Evolutionary conservation across 805 yeast species (phyloP), one percentile per base, ranked within the genome.

Genomic region (Lipomyces sp.): DNA sequence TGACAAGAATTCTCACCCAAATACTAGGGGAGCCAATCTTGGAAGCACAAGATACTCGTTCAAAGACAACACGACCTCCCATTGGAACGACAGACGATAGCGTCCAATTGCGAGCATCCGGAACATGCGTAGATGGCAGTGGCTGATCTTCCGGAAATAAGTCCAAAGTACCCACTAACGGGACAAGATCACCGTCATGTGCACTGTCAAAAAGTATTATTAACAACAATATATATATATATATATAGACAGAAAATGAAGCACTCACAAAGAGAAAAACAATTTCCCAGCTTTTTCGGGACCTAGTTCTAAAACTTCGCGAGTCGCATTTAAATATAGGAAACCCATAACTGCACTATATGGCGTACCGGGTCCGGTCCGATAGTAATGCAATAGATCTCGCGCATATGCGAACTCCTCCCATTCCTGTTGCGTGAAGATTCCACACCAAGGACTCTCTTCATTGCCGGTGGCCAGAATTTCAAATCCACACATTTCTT

Each of bases 131-230:
- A 8, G 62, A 45, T 35, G 70, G 67, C 48, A 65, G 51, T 6
- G 53, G 62, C 24, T 45, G 34, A 8, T 4, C 29, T 4, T 73
- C 75, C 2, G 75, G 75, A 11, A 72, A 71, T 29, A 76, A 50
- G 2, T 87, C 87, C 50, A 86, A 75, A 1, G 85, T 80, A 24
- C 85, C 75, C 57, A 82, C 80, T 70, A 82, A 78, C 32, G 81
- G 78, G 65, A 83, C 85, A 50, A 86, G 76, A 71, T 86, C 87
- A 33, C 87, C 85, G 74, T 86, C 89, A 75, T 86, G 89, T 18
- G 86, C 80, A 73, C 85, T 85, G 24, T 81, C 78, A 63, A 6
- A 1, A 24, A 6, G 2, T 30, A 50, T 59, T 10, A 56, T n/a
- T n/a, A 34, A 34, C 63, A 57, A 42, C 24, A n/a, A n/a, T n/a